Percentiles rank a stretch among this genome's conserved stretches.
These are phyloP conservation scores for Dalbergia cochinchinensis DNA, from an alignment of 306 rosid species.

Conservation along the genomic window DNA sequence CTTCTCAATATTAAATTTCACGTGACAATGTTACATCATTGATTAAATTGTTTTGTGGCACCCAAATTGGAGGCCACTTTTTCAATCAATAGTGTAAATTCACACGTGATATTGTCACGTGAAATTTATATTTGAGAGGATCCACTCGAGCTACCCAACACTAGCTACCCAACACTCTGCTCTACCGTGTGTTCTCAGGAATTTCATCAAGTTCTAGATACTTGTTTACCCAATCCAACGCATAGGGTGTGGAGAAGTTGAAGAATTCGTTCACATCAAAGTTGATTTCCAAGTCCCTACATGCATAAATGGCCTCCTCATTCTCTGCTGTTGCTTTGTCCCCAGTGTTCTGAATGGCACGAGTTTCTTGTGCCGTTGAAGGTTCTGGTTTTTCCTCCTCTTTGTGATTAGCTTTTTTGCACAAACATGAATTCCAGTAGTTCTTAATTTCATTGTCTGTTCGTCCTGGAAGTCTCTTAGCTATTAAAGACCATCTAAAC, in stretches of 20 bases:
- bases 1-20: too few species aligned
- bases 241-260: conserved; percentile 47
- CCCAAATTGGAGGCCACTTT: too few species aligned
- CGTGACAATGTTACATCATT: too few species aligned
- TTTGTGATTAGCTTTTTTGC: conserved; percentile 5
- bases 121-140: too few species aligned
- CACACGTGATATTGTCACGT: too few species aligned
- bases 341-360: not conserved
- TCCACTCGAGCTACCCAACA: too few species aligned
- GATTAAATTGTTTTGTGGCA: too few species aligned
- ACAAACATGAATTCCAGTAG: conserved; percentile 56
- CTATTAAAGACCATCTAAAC: conserved; percentile 59
- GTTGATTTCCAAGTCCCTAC: conserved; percentile 11
- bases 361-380: not conserved
- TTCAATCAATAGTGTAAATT: too few species aligned
- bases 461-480: conserved; percentile 60
- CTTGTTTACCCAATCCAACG: conserved; percentile 54
- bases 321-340: not conserved
- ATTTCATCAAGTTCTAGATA: conserved; percentile 50
- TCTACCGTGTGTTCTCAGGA: conserved; percentile 3
- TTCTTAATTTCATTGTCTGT: conserved; percentile 61
- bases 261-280: conserved; percentile 61
- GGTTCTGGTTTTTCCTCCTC: not conserved
- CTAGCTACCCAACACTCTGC: not conserved
- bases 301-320: not conserved